Conservation (phyloP, 495 filamentous ascomycete species). For the Trichoderma asperelloides region DNA sequence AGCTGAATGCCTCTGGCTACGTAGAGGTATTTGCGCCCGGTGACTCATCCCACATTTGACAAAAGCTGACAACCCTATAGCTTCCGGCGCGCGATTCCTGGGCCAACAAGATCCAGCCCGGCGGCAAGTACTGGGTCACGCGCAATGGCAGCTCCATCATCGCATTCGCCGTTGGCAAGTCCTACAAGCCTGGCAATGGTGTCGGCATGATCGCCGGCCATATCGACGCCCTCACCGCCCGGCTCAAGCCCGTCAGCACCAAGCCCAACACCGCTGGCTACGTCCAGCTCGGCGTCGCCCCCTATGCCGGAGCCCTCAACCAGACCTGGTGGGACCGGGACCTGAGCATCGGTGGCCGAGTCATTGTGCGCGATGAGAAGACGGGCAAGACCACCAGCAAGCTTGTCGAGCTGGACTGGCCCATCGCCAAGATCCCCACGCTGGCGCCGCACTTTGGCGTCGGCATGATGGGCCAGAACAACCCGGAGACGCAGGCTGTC, state of each 20-base stretch:
- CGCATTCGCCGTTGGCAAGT: slow-evolving; percentile 74
- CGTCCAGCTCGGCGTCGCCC: slow-evolving; percentile 82
- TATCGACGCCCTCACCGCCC: slow-evolving; percentile 83
- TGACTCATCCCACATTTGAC: neutral
- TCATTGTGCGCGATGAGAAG: slow-evolving; percentile 64
- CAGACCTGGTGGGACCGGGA: slow-evolving; percentile 93
- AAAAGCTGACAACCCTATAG: slow-evolving; percentile 19
- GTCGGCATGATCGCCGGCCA: slow-evolving; percentile 75
- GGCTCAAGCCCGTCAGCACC: slow-evolving; percentile 80
- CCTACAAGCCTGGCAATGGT: slow-evolving; percentile 81
- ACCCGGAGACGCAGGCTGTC: slow-evolving; percentile 87
- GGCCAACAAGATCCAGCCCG: slow-evolving; percentile 61
- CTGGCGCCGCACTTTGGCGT: slow-evolving; percentile 90
- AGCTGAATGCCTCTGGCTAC: slow-evolving; percentile 64
- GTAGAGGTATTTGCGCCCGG: slow-evolving; percentile 36
- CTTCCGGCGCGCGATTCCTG: slow-evolving; percentile 74
- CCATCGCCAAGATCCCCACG: slow-evolving; percentile 86
- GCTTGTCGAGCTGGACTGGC: slow-evolving; percentile 87
- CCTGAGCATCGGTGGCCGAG: slow-evolving; percentile 78
- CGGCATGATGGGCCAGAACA: slow-evolving; percentile 66
- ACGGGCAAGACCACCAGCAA: slow-evolving; percentile 73
- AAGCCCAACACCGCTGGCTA: slow-evolving; percentile 75
- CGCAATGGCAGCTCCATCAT: slow-evolving; percentile 82
- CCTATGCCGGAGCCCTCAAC: slow-evolving; percentile 81
- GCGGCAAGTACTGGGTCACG: slow-evolving; percentile 81